Percentiles rank a stretch among this genome's conserved stretches.
Evolutionary conservation across 306 rosid genomes (phyloP).

Genomic region (Cucumis sativus): Cucumber_9930_V3 NC_026661.2:12558001-12558500

Average conservation of each 20-base stretch:
- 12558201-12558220: conserved; percentile 30
- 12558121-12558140: conserved; percentile 25
- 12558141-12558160: conserved; percentile 23
- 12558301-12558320: conserved; percentile 13
- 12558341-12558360: conserved; percentile 36
- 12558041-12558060: conserved; percentile 26
- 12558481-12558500: conserved; percentile 26
- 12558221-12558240: conserved; percentile 20
- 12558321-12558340: conserved; percentile 22
- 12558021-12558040: conserved; percentile 24
- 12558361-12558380: conserved; percentile 25
- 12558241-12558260: conserved; percentile 23
- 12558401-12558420: background rate
- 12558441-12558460: conserved; percentile 20
- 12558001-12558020: conserved; percentile 23
- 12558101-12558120: conserved; percentile 27
- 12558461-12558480: conserved; percentile 27
- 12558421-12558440: conserved; percentile 8
- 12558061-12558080: conserved; percentile 23
- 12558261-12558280: conserved; percentile 19
- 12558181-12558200: conserved; percentile 29
- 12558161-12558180: conserved; percentile 24
- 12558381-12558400: conserved; percentile 13
- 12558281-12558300: conserved; percentile 17
- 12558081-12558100: conserved; percentile 31